phyloP scores from a whole-genome alignment of 768 basidiomycete species.

The Galerina sulciceps region DNA sequence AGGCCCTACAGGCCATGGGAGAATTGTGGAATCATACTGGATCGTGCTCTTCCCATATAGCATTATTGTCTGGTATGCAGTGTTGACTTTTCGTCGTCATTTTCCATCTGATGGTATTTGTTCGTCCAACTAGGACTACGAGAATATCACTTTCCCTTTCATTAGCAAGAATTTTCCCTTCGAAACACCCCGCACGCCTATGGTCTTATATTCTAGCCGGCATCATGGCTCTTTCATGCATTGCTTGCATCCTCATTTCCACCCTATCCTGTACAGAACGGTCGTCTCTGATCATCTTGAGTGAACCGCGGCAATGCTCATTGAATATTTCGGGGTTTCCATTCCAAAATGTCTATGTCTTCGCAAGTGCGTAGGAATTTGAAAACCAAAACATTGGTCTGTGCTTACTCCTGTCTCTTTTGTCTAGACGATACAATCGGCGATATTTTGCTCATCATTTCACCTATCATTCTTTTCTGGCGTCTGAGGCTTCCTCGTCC shows the following conservation, averaged over 20 bases:
- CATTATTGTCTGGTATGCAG: neutral
- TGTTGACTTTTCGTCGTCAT: neutral
- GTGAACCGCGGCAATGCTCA: neutral
- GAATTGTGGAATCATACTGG: neutral
- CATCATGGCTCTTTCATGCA: neutral
- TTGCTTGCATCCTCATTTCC: neutral
- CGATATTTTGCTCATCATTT: neutral
- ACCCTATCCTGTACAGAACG: neutral
- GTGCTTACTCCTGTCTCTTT: neutral
- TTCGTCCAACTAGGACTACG: neutral
- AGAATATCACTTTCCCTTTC: neutral
- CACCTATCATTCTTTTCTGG: neutral
- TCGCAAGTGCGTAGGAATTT: neutral
- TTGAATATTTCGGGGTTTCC: neutral
- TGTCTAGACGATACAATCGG: neutral
- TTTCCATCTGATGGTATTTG: neutral
- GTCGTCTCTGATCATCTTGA: neutral
- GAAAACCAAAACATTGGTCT: neutral
- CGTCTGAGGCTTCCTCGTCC: neutral
- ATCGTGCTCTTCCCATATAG: neutral
- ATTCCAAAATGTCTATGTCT: neutral
- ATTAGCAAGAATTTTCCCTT: neutral
- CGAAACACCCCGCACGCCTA: neutral
- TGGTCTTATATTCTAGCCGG: neutral
- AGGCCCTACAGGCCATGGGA: neutral